phyloP scores from a whole-genome alignment of 2,329 filamentous ascomycete genomes.

The Knufia fluminis region DNA sequence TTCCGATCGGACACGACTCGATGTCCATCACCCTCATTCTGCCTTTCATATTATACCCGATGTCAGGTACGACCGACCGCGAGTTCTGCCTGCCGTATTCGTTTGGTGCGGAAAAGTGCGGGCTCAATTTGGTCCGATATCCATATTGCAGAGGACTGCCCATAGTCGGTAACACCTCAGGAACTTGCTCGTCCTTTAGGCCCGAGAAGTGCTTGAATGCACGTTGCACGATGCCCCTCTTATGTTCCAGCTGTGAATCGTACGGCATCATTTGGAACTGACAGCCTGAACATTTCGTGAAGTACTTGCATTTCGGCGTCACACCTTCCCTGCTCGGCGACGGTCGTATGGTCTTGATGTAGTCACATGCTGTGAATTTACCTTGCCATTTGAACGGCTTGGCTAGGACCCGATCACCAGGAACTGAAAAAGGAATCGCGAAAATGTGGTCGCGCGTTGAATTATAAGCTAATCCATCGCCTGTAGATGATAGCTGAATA shows the following conservation, averaged over 20 bases:
- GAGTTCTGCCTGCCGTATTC: slow-evolving; percentile 37
- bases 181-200: slow-evolving; percentile 64
- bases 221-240: slow-evolving; percentile 78
- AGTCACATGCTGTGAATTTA: slow-evolving; percentile 69
- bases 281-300: slow-evolving; percentile 77
- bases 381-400: slow-evolving; percentile 63
- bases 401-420: slow-evolving; percentile 70
- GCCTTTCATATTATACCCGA: slow-evolving; percentile 89
- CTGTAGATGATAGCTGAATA: slow-evolving; percentile 74
- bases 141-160: slow-evolving; percentile 83
- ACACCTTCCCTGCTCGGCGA: slow-evolving; percentile 68
- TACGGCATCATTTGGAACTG: slow-evolving; percentile 98
- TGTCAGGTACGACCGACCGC: slow-evolving; percentile 60
- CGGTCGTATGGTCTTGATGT: slow-evolving; percentile 64
- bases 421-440: slow-evolving; percentile 77
- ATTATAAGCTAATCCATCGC: slow-evolving; percentile 76
- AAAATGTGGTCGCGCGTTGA: slow-evolving; percentile 46
- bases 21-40: slow-evolving; percentile 75
- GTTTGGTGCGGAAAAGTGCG: slow-evolving; percentile 80
- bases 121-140: slow-evolving; percentile 93
- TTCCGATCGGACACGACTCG: slow-evolving; percentile 94
- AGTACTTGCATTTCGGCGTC: slow-evolving; percentile 76
- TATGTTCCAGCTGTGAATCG: slow-evolving; percentile 71
- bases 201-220: slow-evolving; percentile 88
- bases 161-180: slow-evolving; percentile 71